Evolutionary conservation across 768 basidiomycete species (phyloP).

Genomic region (Suillus cothurnatus): DNA sequence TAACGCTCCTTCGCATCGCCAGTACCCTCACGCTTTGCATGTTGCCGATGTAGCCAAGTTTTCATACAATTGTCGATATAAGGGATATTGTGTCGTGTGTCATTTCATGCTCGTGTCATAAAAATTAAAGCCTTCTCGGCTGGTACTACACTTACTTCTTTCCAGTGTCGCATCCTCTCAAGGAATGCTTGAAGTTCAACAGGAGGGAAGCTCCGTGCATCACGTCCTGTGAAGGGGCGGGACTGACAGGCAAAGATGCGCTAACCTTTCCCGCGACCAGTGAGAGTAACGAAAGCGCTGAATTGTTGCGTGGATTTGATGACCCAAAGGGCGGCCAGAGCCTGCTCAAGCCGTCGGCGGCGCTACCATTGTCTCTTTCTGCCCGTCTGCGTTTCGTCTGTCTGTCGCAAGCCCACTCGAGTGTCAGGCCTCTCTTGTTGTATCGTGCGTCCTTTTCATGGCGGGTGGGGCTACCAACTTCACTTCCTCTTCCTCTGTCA

Average conservation of each 20-base stretch:
- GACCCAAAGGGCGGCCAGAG: background rate
- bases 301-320: constrained; percentile 19
- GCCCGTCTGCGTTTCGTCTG: constrained; percentile 39
- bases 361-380: constrained; percentile 12
- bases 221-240: constrained; percentile 22
- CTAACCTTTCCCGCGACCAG: constrained; percentile 20
- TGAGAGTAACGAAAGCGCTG: constrained; percentile 34
- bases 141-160: background rate
- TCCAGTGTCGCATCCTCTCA: constrained; percentile 8
- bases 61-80: constrained; percentile 8
- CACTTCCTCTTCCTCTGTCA: background rate
- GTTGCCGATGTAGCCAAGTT: constrained; percentile 32
- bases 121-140: background rate
- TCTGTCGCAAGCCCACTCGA: constrained; percentile 50
- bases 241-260: constrained; percentile 2
- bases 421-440: constrained; percentile 32
- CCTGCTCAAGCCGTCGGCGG: background rate
- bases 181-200: constrained; percentile 32
- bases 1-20: constrained; percentile 29
- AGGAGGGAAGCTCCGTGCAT: constrained; percentile 31
- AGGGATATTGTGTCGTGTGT: background rate
- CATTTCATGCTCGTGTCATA: background rate
- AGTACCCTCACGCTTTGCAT: constrained; percentile 22
- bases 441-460: constrained; percentile 9
- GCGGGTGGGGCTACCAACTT: background rate